Conservation (phyloP, 192 early-diverging fungal species). For the Spinellus fusiger region DNA sequence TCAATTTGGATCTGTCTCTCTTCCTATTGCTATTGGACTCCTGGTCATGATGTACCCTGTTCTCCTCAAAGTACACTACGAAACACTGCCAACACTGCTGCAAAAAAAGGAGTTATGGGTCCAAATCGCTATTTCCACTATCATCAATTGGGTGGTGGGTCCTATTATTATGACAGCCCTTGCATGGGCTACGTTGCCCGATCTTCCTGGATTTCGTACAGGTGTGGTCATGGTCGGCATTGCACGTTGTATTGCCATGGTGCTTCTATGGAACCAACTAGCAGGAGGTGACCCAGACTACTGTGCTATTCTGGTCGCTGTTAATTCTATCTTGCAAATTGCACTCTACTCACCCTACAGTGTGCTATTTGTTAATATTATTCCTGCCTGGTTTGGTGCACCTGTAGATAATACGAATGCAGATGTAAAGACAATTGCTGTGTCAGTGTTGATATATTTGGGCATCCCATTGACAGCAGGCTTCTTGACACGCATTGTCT, state of each 20-base stretch:
- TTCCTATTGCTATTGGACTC: constrained; percentile 63
- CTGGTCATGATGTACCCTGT: constrained; percentile 75
- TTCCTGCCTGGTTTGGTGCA: constrained; percentile 34
- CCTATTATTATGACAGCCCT: constrained; percentile 62
- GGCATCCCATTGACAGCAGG: constrained; percentile 60
- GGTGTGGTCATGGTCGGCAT: constrained; percentile 55
- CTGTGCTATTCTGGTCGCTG: constrained; percentile 63
- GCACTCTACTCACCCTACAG: constrained; percentile 55
- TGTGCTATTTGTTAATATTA: constrained; percentile 48
- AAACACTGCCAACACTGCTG: constrained; percentile 35
- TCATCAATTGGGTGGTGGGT: constrained; percentile 64
- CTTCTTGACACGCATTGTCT: constrained; percentile 44
- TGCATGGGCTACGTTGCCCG: constrained; percentile 62
- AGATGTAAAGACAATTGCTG: constrained; percentile 48
- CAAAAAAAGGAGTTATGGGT: constrained; percentile 38
- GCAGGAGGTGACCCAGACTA: constrained; percentile 60
- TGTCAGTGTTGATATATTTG: constrained; percentile 57
- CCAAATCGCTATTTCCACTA: constrained; percentile 48
- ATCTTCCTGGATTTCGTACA: constrained; percentile 57
- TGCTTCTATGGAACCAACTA: constrained; percentile 70
- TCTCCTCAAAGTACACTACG: constrained; percentile 54
- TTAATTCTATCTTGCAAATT: constrained; percentile 67
- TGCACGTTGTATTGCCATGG: constrained; percentile 69
- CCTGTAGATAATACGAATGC: constrained; percentile 21
- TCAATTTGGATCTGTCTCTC: constrained; percentile 57